Conservation (phyloP, 2,329 filamentous ascomycete species). For the Trichoderma arundinaceum region DNA sequence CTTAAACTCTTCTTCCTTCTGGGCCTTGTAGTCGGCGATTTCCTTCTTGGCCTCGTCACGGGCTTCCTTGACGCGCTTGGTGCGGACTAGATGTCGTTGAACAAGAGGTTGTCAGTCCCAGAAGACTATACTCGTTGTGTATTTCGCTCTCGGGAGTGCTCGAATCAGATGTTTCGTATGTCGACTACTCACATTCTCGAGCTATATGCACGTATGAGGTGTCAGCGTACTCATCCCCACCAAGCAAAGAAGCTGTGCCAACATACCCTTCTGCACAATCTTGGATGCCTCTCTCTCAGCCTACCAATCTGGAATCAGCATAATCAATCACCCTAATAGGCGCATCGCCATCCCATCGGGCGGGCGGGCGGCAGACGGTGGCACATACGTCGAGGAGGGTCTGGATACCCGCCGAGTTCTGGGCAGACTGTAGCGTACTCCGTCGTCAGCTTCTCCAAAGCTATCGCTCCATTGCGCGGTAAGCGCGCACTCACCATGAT, state of each 20-base stretch:
- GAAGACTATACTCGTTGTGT: no score
- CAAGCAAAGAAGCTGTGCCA: constrained; percentile 21
- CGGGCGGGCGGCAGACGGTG: background rate
- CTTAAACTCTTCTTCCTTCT: constrained; percentile 95
- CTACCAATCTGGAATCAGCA: constrained; percentile 53
- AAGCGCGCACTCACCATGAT: constrained; percentile 22
- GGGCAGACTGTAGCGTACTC: constrained; percentile 74
- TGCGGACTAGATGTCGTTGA: constrained; percentile 62
- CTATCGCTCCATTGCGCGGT: background rate
- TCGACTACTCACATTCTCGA: constrained; percentile 78
- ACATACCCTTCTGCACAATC: constrained; percentile 93
- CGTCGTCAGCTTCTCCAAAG: background rate
- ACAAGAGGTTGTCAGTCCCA: background rate
- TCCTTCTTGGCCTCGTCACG: constrained; percentile 97
- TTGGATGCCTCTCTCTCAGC: constrained; percentile 98
- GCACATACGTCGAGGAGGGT: constrained; percentile 91
- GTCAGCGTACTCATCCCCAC: background rate
- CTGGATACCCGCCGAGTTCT: constrained; percentile 98
- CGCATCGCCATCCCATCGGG: background rate
- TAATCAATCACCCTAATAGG: background rate
- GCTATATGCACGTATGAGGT: constrained; percentile 55
- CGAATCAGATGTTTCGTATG: background rate
- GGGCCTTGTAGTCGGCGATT: constrained; percentile 86
- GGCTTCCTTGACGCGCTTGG: constrained; percentile 96
- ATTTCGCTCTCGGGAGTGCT: background rate